phyloP scores from a whole-genome alignment of 108 stramenopile species.

The Discostella pseudostelligera region DNA sequence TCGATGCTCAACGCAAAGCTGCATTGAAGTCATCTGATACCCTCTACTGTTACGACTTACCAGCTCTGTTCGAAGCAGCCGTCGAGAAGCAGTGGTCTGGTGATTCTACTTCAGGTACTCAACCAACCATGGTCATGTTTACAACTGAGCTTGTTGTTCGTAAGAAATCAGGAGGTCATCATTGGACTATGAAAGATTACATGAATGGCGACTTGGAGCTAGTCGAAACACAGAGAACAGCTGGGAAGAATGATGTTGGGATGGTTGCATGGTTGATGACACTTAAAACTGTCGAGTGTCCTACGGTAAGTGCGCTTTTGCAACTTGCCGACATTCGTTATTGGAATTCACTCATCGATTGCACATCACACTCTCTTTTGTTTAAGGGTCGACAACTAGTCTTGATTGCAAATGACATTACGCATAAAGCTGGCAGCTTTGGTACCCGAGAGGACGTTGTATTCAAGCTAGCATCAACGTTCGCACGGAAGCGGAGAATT shows the following conservation, averaged over 20 bases:
- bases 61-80: conserved; percentile 94
- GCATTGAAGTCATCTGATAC: conserved; percentile 88
- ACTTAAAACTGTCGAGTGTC: conserved; percentile 96
- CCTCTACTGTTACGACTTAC: conserved; percentile 94
- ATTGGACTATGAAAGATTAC: conserved; percentile 89
- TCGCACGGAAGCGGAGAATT: conserved; percentile 83
- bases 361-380: background rate
- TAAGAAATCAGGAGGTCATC: conserved; percentile 52
- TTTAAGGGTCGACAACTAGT: conserved; percentile 87
- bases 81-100: conserved; percentile 84
- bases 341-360: conserved; percentile 7
- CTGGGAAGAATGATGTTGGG: conserved; percentile 97
- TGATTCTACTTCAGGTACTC: conserved; percentile 50
- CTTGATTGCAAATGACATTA: conserved; percentile 99
- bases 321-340: background rate
- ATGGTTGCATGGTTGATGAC: conserved; percentile 99
- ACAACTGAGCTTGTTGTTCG: conserved; percentile 91
- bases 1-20: conserved; percentile 89
- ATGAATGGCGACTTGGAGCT: conserved; percentile 79
- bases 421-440: conserved; percentile 96
- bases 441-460: conserved; percentile 98
- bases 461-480: conserved; percentile 93
- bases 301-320: conserved; percentile 53
- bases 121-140: conserved; percentile 88
- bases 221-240: conserved; percentile 74